Evolutionary conservation across 768 basidiomycete species (phyloP).

Genomic region (Pisolithus tinctorius): DNA sequence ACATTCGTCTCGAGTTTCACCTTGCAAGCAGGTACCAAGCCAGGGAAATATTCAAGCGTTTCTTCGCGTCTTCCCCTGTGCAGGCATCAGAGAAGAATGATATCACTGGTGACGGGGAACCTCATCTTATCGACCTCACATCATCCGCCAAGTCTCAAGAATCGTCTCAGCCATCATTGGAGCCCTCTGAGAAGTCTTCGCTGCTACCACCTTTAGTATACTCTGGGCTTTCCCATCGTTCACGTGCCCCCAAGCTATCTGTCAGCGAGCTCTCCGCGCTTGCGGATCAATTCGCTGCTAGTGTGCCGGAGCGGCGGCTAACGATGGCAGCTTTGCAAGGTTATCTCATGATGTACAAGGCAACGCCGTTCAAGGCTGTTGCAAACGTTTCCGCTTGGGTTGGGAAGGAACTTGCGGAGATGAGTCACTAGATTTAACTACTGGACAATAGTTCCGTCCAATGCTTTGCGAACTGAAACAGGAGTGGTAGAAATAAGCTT

Average conservation of each 20-base stretch:
- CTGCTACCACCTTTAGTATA: background rate
- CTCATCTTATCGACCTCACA: constrained; percentile 14
- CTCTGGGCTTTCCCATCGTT: constrained; percentile 22
- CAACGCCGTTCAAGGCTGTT: constrained; percentile 50
- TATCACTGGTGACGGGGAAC: background rate
- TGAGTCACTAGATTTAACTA: too few relatives aligned
- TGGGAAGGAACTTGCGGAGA: too few relatives aligned
- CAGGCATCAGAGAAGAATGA: background rate
- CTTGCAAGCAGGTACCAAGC: constrained; percentile 68
- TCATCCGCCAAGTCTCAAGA: constrained; percentile 6
- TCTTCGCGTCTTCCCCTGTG: constrained; percentile 46
- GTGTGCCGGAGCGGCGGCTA: constrained; percentile 41
- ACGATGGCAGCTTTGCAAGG: constrained; percentile 35
- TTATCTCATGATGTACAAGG: constrained; percentile 52
- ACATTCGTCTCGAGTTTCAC: constrained; percentile 71
- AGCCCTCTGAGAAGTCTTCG: too few relatives aligned
- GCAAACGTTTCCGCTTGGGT: too few relatives aligned
- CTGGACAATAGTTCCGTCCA: too few relatives aligned
- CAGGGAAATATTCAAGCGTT: constrained; percentile 55
- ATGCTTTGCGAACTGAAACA: too few relatives aligned
- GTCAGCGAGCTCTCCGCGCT: constrained; percentile 35
- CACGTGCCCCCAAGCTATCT: constrained; percentile 37
- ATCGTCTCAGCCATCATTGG: background rate
- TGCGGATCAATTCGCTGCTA: constrained; percentile 48
- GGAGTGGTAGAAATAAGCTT: too few relatives aligned